Evolutionary conservation across 78 protist species (phyloP).

Genomic region (Monocercomonoides exilis): DNA sequence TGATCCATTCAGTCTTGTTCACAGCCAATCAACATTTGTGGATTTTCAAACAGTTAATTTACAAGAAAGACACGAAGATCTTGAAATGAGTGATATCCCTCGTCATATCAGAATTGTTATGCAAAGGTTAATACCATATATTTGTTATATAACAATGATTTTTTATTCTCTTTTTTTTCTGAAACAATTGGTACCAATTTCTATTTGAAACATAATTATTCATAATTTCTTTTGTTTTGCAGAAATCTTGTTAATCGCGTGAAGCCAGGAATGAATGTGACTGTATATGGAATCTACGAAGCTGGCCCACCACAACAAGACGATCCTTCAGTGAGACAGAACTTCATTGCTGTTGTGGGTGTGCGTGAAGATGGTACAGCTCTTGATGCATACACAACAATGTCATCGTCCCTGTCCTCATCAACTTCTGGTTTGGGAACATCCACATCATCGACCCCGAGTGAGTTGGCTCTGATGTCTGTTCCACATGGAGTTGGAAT

Average conservation of each 20-base stretch:
- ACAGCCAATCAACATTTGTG: slow-evolving; percentile 60
- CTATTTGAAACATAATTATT: neutral
- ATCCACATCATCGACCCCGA: no score
- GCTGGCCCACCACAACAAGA: no score
- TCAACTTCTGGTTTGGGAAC: no score
- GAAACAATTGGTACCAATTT: neutral
- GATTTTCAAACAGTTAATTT: slow-evolving; percentile 84
- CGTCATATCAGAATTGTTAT: slow-evolving; percentile 67
- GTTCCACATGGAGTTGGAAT: no score
- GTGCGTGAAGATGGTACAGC: no score
- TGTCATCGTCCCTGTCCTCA: no score
- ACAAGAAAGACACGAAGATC: slow-evolving; percentile 91
- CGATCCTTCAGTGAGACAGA: no score
- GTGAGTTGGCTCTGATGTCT: no score
- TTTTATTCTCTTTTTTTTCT: no score
- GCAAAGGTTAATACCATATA: slow-evolving; percentile 57
- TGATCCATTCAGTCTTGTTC: slow-evolving; percentile 64
- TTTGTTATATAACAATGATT: no score
- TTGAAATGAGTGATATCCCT: slow-evolving; percentile 98
- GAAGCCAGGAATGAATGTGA: slow-evolving; percentile 79
- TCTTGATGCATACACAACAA: no score
- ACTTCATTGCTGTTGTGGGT: no score
- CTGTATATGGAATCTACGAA: slow-evolving; percentile 62
- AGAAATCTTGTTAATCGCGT: slow-evolving; percentile 55
- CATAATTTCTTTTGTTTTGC: slow-evolving; percentile 13